Evolutionary conservation across 306 rosid genomes (phyloP).

Genomic region (Cucumis cinereus): DNA sequence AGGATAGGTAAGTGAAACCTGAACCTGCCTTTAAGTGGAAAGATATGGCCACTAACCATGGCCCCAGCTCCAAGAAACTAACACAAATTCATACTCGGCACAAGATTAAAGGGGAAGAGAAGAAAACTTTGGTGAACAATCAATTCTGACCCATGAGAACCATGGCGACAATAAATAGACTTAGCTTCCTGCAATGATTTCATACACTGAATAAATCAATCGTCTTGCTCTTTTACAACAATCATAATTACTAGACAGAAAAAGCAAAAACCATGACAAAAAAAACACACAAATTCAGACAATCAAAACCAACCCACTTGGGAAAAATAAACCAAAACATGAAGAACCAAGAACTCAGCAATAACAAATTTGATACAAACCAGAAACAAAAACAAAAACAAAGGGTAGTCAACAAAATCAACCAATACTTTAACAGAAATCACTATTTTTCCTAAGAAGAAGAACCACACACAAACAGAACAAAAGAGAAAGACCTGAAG

Average conservation of each 20-base stretch:
- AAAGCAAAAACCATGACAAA: neutral
- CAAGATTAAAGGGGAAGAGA: slow-evolving; percentile 6
- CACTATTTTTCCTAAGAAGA: neutral
- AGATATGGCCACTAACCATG: neutral
- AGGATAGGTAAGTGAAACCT: neutral
- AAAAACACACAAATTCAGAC: slow-evolving; percentile 4
- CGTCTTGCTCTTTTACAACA: neutral
- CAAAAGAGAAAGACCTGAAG: neutral
- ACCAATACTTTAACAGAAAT: neutral
- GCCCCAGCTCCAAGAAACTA: neutral
- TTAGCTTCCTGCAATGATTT: slow-evolving; percentile 1
- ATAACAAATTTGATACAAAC: neutral
- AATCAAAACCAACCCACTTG: neutral
- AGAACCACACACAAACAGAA: neutral
- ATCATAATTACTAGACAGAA: neutral
- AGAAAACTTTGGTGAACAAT: neutral
- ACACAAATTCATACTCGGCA: slow-evolving; percentile 3
- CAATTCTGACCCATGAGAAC: neutral
- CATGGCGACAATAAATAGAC: neutral
- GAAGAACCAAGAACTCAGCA: neutral
- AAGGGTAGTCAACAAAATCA: neutral
- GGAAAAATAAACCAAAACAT: neutral
- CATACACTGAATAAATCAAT: neutral
- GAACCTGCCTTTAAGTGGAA: slow-evolving; percentile 1
- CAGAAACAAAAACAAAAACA: neutral